Conservation (phyloP, 768 basidiomycete species). For the Suillus lakei region DNA sequence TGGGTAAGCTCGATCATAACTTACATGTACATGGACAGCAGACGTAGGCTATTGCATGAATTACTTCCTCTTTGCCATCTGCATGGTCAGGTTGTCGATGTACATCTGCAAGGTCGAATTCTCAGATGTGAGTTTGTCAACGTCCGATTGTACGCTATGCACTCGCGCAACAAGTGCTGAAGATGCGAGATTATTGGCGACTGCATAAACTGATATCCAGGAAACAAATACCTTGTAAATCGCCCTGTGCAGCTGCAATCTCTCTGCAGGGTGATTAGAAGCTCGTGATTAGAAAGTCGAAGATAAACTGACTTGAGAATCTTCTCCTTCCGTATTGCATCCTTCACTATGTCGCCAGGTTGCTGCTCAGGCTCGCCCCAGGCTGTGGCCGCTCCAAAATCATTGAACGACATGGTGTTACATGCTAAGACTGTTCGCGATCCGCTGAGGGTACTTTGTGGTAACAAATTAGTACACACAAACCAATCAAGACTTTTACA, state of each 20-base stretch:
- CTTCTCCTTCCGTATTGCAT: constrained; percentile 78
- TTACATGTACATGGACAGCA: background rate
- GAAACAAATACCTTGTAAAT: constrained; percentile 62
- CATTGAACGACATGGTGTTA: constrained; percentile 50
- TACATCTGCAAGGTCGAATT: constrained; percentile 89
- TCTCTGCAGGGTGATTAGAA: constrained; percentile 53
- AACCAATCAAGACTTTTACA: background rate
- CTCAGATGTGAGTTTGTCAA: constrained; percentile 79
- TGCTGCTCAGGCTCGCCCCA: constrained; percentile 55
- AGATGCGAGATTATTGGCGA: constrained; percentile 9
- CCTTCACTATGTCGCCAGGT: constrained; percentile 59
- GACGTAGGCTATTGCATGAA: too few species aligned
- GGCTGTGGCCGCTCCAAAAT: constrained; percentile 44
- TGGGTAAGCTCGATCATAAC: background rate
- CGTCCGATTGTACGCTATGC: constrained; percentile 72
- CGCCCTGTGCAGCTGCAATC: constrained; percentile 74
- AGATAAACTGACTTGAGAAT: background rate
- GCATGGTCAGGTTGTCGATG: constrained; percentile 86
- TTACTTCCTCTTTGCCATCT: constrained; percentile 82
- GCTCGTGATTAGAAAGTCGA: background rate
- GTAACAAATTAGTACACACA: background rate
- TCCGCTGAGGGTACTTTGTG: background rate
- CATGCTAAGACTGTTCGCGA: background rate
- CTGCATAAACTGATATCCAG: background rate
- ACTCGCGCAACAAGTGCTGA: constrained; percentile 71